Evolutionary conservation across 2,329 filamentous ascomycete species (phyloP).

Genomic region (Penicillium sclerotigenum): DNA sequence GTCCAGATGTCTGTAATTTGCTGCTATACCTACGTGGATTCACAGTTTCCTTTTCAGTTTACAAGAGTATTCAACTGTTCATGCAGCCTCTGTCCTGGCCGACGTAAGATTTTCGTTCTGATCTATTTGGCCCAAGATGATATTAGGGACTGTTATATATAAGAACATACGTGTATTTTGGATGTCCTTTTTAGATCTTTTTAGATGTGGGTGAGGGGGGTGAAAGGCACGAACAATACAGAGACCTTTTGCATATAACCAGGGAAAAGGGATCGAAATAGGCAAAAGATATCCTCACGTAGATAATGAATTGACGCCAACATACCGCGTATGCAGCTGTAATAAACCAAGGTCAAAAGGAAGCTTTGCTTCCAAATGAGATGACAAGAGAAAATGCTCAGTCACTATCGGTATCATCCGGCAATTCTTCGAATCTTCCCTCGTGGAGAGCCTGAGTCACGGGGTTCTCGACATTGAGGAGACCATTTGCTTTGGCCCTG

Average conservation of each 20-base stretch:
- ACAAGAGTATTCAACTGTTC: too few relatives aligned
- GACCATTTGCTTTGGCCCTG: conserved; percentile 68
- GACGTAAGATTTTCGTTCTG: too few relatives aligned
- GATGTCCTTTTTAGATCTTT: too few relatives aligned
- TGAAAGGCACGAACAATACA: too few relatives aligned
- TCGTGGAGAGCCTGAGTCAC: conserved; percentile 66
- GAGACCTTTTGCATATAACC: too few relatives aligned
- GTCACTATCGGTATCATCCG: conserved; percentile 50
- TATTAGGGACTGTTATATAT: too few relatives aligned
- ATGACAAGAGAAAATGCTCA: background rate
- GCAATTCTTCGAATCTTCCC: conserved; percentile 68
- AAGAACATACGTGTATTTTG: too few relatives aligned
- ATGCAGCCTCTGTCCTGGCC: too few relatives aligned
- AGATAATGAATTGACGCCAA: background rate
- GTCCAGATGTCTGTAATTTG: too few relatives aligned
- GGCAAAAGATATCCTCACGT: background rate
- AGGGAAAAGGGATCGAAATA: background rate
- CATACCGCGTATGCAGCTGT: background rate
- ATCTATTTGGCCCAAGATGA: too few relatives aligned
- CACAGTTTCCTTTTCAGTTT: background rate
- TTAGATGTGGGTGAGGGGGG: too few relatives aligned
- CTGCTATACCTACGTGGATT: background rate
- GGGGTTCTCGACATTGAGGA: conserved; percentile 76
- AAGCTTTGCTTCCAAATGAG: background rate
- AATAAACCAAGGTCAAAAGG: background rate